These are phyloP conservation scores for Sporothrix phasma DNA, from an alignment of 2,329 filamentous ascomycete genomes.

Conservation along the genomic window DNA sequence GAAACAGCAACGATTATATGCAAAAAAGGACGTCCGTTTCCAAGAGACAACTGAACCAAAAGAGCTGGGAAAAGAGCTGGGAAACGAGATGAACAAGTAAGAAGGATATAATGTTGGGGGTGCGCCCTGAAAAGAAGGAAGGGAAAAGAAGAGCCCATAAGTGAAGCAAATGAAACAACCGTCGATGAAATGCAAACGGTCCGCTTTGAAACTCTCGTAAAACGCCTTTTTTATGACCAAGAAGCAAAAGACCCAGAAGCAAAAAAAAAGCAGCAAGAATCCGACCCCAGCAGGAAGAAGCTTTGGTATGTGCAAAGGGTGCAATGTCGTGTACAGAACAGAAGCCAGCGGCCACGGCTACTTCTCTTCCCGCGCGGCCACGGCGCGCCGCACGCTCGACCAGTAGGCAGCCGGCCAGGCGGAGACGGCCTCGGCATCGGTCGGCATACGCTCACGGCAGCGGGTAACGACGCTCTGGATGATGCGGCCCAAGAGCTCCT, in stretches of 20 bases:
- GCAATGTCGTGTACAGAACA: too few species aligned
- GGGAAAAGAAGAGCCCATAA: background rate
- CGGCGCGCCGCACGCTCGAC: slow-evolving; percentile 46
- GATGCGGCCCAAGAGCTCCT: slow-evolving; percentile 52
- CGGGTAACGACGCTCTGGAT: slow-evolving; percentile 52
- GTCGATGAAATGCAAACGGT: background rate
- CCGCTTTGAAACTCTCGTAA: background rate
- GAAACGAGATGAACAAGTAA: slow-evolving; percentile 21
- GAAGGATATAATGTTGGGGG: slow-evolving; percentile 11
- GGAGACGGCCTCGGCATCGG: slow-evolving; percentile 44
- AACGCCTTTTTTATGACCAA: background rate
- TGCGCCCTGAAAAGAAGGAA: background rate
- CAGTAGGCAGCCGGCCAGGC: slow-evolving; percentile 54
- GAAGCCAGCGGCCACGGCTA: too few species aligned
- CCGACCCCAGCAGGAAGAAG: background rate
- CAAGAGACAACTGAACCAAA: background rate
- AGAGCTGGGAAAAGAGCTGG: slow-evolving; percentile 24
- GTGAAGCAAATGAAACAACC: background rate
- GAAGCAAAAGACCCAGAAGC: background rate
- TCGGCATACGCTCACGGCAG: slow-evolving; percentile 49
- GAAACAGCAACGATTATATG: slow-evolving; percentile 19
- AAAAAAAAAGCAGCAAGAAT: background rate
- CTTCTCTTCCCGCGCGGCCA: slow-evolving; percentile 26
- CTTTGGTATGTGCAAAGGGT: too few species aligned
- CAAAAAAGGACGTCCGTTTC: slow-evolving; percentile 6